Conservation (phyloP, 2,329 filamentous ascomycete species). For the Cladophialophora yegresii region DNA sequence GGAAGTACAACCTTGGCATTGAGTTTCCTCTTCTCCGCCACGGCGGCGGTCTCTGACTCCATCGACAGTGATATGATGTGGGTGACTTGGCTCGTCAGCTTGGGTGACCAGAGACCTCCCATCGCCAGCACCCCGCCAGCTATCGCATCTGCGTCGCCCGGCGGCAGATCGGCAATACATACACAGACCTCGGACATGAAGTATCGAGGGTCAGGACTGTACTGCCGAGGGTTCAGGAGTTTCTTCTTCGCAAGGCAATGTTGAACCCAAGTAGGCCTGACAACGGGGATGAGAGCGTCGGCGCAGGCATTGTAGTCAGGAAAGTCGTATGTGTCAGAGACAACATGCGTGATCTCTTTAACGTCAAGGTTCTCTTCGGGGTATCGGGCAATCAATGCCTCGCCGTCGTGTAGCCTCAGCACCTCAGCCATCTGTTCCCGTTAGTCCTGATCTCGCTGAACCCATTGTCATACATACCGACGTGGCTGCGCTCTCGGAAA, state of each 20-base stretch:
- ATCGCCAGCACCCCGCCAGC: conserved; percentile 85
- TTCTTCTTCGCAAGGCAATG: conserved; percentile 69
- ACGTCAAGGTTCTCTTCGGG: conserved; percentile 42
- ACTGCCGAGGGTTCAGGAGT: conserved; percentile 75
- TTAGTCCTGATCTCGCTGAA: conserved; percentile 11
- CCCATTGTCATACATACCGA: conserved; percentile 41
- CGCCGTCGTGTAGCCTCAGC: conserved; percentile 54
- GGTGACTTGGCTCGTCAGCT: conserved; percentile 73
- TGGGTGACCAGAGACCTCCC: conserved; percentile 76
- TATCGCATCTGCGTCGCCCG: conserved; percentile 87
- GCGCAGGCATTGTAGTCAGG: conserved; percentile 76
- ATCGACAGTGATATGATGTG: conserved; percentile 82
- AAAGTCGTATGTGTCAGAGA: conserved; percentile 83
- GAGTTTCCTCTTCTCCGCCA: conserved; percentile 65
- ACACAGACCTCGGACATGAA: conserved; percentile 85
- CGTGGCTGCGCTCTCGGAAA: conserved; percentile 45
- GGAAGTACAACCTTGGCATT: conserved; percentile 83
- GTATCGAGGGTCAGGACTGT: conserved; percentile 85
- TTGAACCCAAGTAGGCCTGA: conserved; percentile 78
- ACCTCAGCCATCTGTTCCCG: conserved; percentile 48
- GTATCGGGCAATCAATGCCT: conserved; percentile 47
- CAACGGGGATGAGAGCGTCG: conserved; percentile 77
- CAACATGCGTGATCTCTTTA: conserved; percentile 57
- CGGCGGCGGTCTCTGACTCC: conserved; percentile 69
- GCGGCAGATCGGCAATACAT: conserved; percentile 79